These are phyloP conservation scores for Phytophthora boehmeriae DNA, from an alignment of 352 stramenopile species.

Conservation along the genomic window DNA sequence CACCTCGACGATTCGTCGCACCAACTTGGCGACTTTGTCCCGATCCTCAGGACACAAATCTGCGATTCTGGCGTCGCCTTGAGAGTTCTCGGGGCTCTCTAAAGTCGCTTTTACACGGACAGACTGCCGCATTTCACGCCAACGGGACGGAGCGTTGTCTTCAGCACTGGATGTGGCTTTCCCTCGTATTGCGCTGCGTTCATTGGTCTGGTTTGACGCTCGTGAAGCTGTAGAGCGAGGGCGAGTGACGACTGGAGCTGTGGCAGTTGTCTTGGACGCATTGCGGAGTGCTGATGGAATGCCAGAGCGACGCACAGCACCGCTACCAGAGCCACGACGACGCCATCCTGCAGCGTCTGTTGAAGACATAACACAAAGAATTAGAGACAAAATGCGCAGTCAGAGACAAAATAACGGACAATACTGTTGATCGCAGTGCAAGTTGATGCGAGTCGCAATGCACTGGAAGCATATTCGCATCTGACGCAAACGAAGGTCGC, in stretches of 20 bases:
- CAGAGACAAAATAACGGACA: too few relatives aligned
- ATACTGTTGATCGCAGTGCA: too few relatives aligned
- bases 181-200: conserved; percentile 8
- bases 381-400: too few relatives aligned
- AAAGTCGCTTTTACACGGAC: conserved; percentile 62
- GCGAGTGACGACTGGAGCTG: conserved; percentile 10
- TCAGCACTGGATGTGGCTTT: conserved; percentile 7
- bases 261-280: conserved; percentile 6
- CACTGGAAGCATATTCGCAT: too few relatives aligned
- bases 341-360: conserved; percentile 27
- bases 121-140: conserved; percentile 72
- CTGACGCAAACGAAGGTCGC: neutral
- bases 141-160: conserved; percentile 45
- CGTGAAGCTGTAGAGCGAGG: neutral
- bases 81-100: conserved; percentile 31
- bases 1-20: conserved; percentile 77
- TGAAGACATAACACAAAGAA: neutral
- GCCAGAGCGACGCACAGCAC: conserved; percentile 11
- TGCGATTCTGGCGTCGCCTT: conserved; percentile 50
- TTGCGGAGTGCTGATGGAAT: conserved; percentile 7
- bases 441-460: too few relatives aligned
- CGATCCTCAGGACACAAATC: conserved; percentile 79
- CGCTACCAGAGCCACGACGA: conserved; percentile 4
- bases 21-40: conserved; percentile 82
- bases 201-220: conserved; percentile 19